These are phyloP conservation scores for Apiospora sp. DNA, from an alignment of 2,329 filamentous ascomycete species.

Conservation along the genomic window DNA sequence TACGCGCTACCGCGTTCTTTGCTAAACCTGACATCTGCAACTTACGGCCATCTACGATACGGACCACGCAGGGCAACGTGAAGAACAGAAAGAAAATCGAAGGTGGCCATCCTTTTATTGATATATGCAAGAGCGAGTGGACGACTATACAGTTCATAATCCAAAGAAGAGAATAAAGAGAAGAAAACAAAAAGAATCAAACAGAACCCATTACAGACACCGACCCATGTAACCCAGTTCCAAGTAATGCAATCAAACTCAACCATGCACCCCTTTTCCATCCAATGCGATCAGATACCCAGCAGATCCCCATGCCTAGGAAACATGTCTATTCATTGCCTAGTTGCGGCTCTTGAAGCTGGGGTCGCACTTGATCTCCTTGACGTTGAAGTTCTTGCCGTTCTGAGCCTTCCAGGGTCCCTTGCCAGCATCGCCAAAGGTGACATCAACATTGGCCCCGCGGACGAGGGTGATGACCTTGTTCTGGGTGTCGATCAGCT, in stretches of 20 bases:
- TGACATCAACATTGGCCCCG: background rate
- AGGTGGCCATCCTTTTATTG: background rate
- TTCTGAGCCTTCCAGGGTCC: slow-evolving; percentile 6
- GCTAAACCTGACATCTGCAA: no score
- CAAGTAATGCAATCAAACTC: background rate
- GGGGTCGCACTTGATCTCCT: slow-evolving; percentile 22
- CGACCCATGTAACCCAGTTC: slow-evolving; percentile 2
- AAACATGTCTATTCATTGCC: background rate
- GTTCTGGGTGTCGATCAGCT: background rate
- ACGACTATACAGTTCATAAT: background rate
- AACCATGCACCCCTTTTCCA: background rate
- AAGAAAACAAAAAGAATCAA: background rate
- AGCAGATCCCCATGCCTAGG: no score
- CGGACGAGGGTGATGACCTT: slow-evolving; percentile 21
- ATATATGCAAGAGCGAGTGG: background rate
- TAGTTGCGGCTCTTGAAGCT: slow-evolving; percentile 22
- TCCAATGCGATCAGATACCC: background rate
- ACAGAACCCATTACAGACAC: background rate
- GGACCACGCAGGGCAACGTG: no score
- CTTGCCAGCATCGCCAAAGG: slow-evolving; percentile 16
- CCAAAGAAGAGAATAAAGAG: background rate
- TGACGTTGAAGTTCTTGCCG: background rate
- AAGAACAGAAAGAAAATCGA: no score
- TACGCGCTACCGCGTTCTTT: no score
- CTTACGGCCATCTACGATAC: no score